A percentile compares a stretch with the other conserved stretches of the same genome.
These are phyloP conservation scores for Neltuma alba DNA, from an alignment of 306 rosid species.

Conservation along the genomic window DNA sequence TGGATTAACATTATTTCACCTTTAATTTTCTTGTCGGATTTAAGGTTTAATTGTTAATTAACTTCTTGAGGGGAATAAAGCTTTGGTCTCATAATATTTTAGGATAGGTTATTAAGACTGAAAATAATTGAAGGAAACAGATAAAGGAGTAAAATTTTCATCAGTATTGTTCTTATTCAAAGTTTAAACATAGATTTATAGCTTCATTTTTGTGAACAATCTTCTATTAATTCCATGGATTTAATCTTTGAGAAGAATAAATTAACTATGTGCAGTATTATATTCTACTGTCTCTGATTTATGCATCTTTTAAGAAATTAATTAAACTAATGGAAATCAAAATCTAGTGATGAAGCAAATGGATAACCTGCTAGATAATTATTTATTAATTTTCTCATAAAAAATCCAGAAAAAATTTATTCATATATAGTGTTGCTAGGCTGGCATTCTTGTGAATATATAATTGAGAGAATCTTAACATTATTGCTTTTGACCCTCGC, in stretches of 20 bases:
- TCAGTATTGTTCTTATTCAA: not conserved
- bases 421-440: constrained; percentile 23
- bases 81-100: not conserved
- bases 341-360: constrained; percentile 21
- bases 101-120: no score
- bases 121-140: not conserved
- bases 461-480: constrained; percentile 39
- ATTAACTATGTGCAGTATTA: constrained; percentile 3
- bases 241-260: not conserved
- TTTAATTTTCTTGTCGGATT: constrained; percentile 29
- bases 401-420: constrained; percentile 33
- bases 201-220: constrained; percentile 8
- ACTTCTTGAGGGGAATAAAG: constrained; percentile 40
- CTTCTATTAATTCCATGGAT: not conserved
- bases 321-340: constrained; percentile 16
- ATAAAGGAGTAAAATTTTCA: not conserved
- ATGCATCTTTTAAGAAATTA: not conserved
- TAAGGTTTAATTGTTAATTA: constrained; percentile 39
- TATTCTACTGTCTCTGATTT: not conserved
- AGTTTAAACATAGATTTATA: not conserved
- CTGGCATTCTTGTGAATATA: constrained; percentile 33
- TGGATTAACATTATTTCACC: constrained; percentile 27
- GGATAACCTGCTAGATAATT: constrained; percentile 12
- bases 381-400: constrained; percentile 10
- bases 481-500: constrained; percentile 41